Evolutionary conservation across 1,284 basidiomycete species (phyloP), one percentile per base, ranked within the genome.

Genomic region (Violaceomyces palustris): DNA sequence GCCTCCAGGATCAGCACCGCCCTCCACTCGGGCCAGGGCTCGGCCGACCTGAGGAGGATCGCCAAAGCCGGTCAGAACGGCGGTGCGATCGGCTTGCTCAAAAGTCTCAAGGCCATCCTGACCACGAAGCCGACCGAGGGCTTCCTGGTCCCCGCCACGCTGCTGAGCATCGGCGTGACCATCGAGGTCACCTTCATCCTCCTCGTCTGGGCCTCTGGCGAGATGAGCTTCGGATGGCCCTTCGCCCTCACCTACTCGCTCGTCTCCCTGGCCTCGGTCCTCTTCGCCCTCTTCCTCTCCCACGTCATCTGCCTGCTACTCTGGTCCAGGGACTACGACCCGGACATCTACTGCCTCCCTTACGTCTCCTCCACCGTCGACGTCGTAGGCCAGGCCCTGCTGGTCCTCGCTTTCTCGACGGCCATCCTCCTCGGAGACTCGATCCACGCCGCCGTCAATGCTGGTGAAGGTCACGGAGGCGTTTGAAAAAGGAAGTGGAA

Each of bases 331-430:
- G 79, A 83, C 28, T 80, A 85, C 35, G 93, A 97, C 72, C 93
- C 93, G 10, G 72, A 74, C 35, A 86, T 87, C 74, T 94, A 96
- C 73, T 89, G 89, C 2, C 77, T 97, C 15, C 93, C 93, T 2
- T 82, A 93, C 28, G 88, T 94, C 57, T 89, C 87, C 1, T 86
- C 89, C 0, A 72, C 89, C 27, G 84, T 96, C 75, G 93, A 98
- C 73, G 82, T 96, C 35, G 75, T 88, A n/a, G 90, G 89, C 7
- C 91, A 96, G 74, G 73, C 86, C 8, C 75, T 94, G 15, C 81
- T 97, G 26, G 73, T 75, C 3, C 35, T 73, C 29, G 75, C 75
- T n/a, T 80, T 75, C 56, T 72, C 76, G 35, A 43, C 76, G 10
- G 77, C 77, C 14, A 74, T 70, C 4, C 44, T 44, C 7, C 41